Evolutionary conservation across 1,139 yeast genomes (phyloP).

Genomic region (Komagataea norvegica): DNA sequence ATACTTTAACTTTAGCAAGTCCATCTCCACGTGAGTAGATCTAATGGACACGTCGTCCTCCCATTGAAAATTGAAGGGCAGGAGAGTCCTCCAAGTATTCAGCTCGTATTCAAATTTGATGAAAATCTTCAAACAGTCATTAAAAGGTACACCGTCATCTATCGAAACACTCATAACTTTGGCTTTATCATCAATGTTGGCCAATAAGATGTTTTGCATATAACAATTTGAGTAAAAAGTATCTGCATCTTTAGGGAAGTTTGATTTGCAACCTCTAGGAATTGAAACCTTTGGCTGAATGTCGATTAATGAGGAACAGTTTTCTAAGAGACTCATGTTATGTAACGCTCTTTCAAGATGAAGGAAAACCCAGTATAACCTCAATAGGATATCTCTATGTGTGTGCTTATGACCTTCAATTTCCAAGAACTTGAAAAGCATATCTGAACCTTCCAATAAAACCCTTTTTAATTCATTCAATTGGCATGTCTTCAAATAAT

Average conservation of each 20-base stretch:
- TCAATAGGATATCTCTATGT: constrained; percentile 9
- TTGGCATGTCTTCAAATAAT: constrained; percentile 8
- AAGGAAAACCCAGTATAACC: constrained; percentile 10
- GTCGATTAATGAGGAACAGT: constrained; percentile 5
- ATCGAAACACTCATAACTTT: neutral
- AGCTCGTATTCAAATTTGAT: constrained; percentile 9
- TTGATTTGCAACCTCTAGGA: constrained; percentile 11
- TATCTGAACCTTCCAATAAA: constrained; percentile 10
- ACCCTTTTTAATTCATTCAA: constrained; percentile 6
- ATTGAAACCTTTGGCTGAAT: constrained; percentile 8
- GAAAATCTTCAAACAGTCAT: constrained; percentile 7
- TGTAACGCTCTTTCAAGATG: constrained; percentile 7
- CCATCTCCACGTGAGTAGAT: constrained; percentile 10
- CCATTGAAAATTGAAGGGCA: constrained; percentile 12
- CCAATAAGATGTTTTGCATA: constrained; percentile 10
- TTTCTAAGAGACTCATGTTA: constrained; percentile 7
- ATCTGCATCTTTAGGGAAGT: constrained; percentile 10
- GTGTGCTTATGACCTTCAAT: constrained; percentile 8
- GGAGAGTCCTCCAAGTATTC: constrained; percentile 9
- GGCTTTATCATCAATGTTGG: constrained; percentile 12
- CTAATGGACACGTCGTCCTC: constrained; percentile 11
- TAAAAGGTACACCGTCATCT: constrained; percentile 1
- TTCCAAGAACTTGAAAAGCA: constrained; percentile 7
- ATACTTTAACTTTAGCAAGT: constrained; percentile 7
- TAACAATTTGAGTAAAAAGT: constrained; percentile 11